Conservation (phyloP, 768 basidiomycete genomes). For the Serendipita sp. region DNA sequence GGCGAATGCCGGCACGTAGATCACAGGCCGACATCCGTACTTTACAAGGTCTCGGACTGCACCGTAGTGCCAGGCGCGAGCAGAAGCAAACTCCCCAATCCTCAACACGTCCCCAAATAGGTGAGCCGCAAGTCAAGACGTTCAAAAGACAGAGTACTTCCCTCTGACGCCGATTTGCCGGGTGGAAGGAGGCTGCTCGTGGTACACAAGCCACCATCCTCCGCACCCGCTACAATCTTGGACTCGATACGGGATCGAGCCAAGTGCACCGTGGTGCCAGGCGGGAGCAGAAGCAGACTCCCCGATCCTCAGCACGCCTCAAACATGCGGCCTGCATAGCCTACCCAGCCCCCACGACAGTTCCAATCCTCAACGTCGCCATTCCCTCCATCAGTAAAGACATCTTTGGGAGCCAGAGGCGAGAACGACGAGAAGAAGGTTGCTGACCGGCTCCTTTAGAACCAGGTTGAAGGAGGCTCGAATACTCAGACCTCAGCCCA, state of each 20-base stretch:
- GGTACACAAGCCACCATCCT: neutral
- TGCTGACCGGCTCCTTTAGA: neutral
- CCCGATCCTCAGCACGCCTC: too few relatives aligned
- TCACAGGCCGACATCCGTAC: too few relatives aligned
- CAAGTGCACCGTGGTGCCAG: neutral
- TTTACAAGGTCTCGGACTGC: too few relatives aligned
- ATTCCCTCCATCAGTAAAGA: neutral
- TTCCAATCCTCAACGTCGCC: neutral
- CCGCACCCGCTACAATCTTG: too few relatives aligned
- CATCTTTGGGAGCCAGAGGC: neutral
- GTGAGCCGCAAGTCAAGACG: too few relatives aligned
- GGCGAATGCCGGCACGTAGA: too few relatives aligned
- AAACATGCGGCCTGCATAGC: too few relatives aligned
- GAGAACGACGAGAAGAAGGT: neutral
- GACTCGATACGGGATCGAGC: too few relatives aligned
- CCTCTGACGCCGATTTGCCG: too few relatives aligned
- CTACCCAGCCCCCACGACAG: neutral
- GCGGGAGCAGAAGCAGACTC: neutral
- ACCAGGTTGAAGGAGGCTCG: neutral
- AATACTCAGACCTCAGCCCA: neutral
- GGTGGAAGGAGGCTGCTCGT: neutral
- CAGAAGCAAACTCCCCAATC: too few relatives aligned
- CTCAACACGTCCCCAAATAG: too few relatives aligned
- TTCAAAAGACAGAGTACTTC: too few relatives aligned
- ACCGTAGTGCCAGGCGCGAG: neutral